Evolutionary conservation across 169 alveolate species (phyloP).

Genomic region (Sarcocystis neurona): DNA sequence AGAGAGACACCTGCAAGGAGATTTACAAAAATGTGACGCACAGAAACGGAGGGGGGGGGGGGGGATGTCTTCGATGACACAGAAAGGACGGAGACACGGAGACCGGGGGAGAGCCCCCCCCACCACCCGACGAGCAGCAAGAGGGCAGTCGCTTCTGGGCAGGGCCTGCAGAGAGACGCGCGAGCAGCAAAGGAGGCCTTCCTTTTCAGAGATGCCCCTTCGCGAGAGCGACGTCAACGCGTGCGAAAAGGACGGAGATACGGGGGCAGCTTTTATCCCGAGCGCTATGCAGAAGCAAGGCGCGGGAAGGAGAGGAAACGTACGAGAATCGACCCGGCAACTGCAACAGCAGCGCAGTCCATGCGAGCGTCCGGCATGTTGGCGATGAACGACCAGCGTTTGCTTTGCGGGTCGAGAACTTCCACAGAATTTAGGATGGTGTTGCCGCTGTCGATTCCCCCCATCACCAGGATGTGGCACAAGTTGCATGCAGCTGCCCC

Average conservation of each 20-base stretch:
- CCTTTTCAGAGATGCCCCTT: not conserved
- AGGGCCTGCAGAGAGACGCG: no score
- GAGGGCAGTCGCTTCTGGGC: no score
- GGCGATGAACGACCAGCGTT: slow-evolving; percentile 39
- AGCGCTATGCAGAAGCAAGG: not conserved
- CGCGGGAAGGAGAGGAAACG: not conserved
- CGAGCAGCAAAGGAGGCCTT: no score
- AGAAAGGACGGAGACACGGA: no score
- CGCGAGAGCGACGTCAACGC: not conserved
- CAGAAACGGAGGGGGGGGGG: no score
- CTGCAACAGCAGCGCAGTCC: slow-evolving; percentile 61
- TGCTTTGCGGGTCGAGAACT: slow-evolving; percentile 5
- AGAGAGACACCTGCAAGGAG: no score
- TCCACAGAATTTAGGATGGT: slow-evolving; percentile 27
- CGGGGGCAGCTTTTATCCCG: not conserved
- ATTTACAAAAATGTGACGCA: no score
- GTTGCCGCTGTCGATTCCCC: slow-evolving; percentile 82
- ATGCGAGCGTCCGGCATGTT: slow-evolving; percentile 39
- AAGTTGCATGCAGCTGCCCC: slow-evolving; percentile 81
- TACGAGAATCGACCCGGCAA: slow-evolving; percentile 38
- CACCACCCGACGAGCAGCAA: no score
- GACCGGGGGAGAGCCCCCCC: no score
- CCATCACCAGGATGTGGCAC: slow-evolving; percentile 77
- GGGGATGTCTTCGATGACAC: no score
- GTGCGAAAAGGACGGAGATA: not conserved